These are phyloP conservation scores for Stereocaulon alpinum DNA, from an alignment of 495 filamentous ascomycete species.

Conservation along the genomic window DNA sequence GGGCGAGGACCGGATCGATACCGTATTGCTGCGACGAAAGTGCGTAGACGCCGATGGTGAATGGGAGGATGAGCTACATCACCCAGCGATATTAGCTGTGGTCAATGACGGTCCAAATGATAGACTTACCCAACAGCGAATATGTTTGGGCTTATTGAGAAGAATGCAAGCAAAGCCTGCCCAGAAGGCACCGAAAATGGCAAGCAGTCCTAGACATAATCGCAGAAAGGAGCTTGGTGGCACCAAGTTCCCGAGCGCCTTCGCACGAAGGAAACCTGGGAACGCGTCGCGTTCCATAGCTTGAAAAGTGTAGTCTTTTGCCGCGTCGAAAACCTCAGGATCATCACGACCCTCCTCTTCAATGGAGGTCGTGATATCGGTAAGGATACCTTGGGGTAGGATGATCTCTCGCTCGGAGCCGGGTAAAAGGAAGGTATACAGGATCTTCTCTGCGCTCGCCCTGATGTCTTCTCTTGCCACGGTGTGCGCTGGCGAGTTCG, in stretches of 20 bases:
- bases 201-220: slow-evolving; percentile 72
- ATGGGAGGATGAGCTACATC: slow-evolving; percentile 77
- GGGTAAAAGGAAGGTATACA: slow-evolving; percentile 88
- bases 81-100: too few species aligned
- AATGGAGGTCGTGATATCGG: slow-evolving; percentile 68
- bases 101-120: not conserved
- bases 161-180: slow-evolving; percentile 86
- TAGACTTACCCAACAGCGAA: slow-evolving; percentile 68
- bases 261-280: slow-evolving; percentile 87
- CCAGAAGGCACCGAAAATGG: slow-evolving; percentile 90
- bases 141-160: slow-evolving; percentile 61
- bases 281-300: slow-evolving; percentile 99
- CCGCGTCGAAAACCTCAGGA: slow-evolving; percentile 91
- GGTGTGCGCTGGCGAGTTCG: slow-evolving; percentile 71
- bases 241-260: slow-evolving; percentile 89
- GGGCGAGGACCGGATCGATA: slow-evolving; percentile 80
- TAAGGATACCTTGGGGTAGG: slow-evolving; percentile 73
- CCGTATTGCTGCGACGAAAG: slow-evolving; percentile 88
- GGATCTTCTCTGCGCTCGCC: slow-evolving; percentile 90
- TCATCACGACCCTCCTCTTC: slow-evolving; percentile 87
- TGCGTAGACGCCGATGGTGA: slow-evolving; percentile 78
- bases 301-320: slow-evolving; percentile 98
- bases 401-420: slow-evolving; percentile 93
- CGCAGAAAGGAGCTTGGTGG: slow-evolving; percentile 76
- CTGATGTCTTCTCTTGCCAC: slow-evolving; percentile 79